Evolutionary conservation across 2,329 filamentous ascomycete genomes (phyloP), one percentile per base, ranked within the genome.

Genomic region (Arthrinium phaeospermum): DNA sequence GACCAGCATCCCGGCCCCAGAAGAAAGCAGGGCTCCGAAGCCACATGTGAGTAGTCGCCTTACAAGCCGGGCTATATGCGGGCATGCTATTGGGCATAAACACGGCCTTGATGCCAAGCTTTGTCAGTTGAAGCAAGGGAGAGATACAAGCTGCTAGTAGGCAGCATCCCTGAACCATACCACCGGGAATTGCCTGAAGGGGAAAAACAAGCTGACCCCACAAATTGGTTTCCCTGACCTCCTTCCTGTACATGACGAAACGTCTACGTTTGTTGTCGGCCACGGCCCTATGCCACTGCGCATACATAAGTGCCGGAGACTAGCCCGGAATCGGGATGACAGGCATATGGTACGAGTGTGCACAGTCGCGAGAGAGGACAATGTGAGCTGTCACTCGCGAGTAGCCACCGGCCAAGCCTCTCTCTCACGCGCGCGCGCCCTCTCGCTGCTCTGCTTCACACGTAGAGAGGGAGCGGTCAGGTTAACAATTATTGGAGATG

Each of bases 251-350:
- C 19, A 64, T 64, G 57, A 64, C 57, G 57, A 64, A 64, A 64
- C 57, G 41, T 10, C 3, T 41, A 41, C 57, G 34, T 64, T 64
- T 41, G 19, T 41, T 64, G 57, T 64, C 34, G 41, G n/a, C 57
- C 57, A n/a, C 34, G 34, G 57, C 57, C 41, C 30, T 64, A 57
- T 57, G 24, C 24, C 51, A 27, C 24, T 41, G 37, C 27, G 22
- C 53, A 22, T 61, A 61, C 53, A 61, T 37, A 37, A 61, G 53
- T 61, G 30, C 53, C 53, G 53, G 53, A 61, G 53, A 61, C 53
- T 61, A 61, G 30, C 53, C 53, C 16, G 16, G 53, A 61, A 37
- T 12, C 53, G 14, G 30, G 53, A 22, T n/a, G 16, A 22, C 30
- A 10, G 30, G 4, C 30, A 61, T 51, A 27, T 61, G 53, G 19